Evolutionary conservation across 75 land plant genomes (phyloP).

Genomic region (Pseudotsuga menziesii): DNA sequence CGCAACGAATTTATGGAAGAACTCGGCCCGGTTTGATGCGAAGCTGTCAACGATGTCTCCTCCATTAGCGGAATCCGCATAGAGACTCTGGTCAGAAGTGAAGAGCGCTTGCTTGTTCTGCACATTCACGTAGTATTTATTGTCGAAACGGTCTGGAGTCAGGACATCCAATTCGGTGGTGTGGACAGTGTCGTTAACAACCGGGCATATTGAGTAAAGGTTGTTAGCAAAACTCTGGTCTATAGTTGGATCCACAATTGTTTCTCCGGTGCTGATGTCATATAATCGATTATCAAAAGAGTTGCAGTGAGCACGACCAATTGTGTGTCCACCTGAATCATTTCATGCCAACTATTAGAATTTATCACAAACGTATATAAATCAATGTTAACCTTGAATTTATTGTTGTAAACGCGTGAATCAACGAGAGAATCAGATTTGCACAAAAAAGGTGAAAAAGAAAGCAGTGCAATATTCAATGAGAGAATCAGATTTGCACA

Average conservation of each 20-base stretch:
- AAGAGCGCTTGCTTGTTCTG: conserved; percentile 1
- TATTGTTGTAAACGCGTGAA: no score
- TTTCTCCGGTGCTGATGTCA: neutral
- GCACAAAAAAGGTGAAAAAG: no score
- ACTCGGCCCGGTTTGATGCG: neutral
- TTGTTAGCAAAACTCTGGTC: neutral
- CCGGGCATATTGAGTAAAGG: no score
- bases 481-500: neutral
- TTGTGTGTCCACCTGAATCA: conserved; percentile 30
- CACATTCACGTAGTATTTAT: conserved; percentile 8
- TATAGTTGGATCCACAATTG: neutral
- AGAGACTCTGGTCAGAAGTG: conserved; percentile 2
- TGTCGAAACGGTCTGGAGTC: conserved; percentile 8
- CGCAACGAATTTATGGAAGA: conserved; percentile 1
- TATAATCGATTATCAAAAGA: conserved; percentile 25
- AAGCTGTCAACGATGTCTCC: neutral
- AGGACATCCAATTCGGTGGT: neutral
- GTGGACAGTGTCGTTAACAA: neutral
- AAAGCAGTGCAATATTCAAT: no score
- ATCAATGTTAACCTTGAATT: no score
- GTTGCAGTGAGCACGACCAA: conserved; percentile 30
- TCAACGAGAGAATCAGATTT: no score
- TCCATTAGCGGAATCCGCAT: neutral
- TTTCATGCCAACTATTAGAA: neutral
- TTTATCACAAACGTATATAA: no score